Evolutionary conservation across 129 eudicot species (phyloP), one percentile per base, ranked within the genome.

Genomic region (Dittrichia graveolens): DNA sequence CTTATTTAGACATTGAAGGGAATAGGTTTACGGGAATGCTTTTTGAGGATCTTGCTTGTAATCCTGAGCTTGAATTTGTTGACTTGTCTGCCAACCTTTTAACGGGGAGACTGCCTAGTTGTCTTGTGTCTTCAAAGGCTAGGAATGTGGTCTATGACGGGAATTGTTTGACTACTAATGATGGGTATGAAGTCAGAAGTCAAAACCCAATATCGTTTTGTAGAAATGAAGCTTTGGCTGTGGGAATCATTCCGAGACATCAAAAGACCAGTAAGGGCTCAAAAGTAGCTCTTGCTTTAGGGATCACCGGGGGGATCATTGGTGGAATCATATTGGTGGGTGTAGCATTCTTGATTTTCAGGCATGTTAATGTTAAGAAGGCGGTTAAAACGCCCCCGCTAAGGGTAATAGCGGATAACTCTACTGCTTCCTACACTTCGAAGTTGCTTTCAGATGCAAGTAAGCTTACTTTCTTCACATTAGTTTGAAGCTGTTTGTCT

Each of bases 171-270:
- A 75, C 55, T 67, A 62, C 71, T 47, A 75, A 74, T 43, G 48
- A 43, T 10, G 91, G 61, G 8, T 79, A 83, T 78, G 66, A 70
- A 61, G 48, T 42, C 48, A 54, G 46, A 61, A 77, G 74, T 73
- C 99, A 95, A 75, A 86, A 86, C 43, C 83, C 86, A 3, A 13
- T 78, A 35, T 78, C 88, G 38, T 88, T 80, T 69, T 95, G 99
- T 81, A 83, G 82, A 38, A 95, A 78, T 75, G 85, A 74, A 83
- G 99, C 99, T 61, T 75, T 95, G 75, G 99, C 99, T 13, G 99
- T 91, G 39, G 96, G 96, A 52, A 71, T 91, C 53, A 39, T 86
- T 69, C 94, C 97, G 43, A 81, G 74, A 49, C 76, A 48, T 45
- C 74, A 73, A 24, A 81, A 78, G 68, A 18, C 34, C 37, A 67